Base-by-base conservation (phyloP, 2,329 filamentous ascomycete species). In the Penicillium nordicum region DNA sequence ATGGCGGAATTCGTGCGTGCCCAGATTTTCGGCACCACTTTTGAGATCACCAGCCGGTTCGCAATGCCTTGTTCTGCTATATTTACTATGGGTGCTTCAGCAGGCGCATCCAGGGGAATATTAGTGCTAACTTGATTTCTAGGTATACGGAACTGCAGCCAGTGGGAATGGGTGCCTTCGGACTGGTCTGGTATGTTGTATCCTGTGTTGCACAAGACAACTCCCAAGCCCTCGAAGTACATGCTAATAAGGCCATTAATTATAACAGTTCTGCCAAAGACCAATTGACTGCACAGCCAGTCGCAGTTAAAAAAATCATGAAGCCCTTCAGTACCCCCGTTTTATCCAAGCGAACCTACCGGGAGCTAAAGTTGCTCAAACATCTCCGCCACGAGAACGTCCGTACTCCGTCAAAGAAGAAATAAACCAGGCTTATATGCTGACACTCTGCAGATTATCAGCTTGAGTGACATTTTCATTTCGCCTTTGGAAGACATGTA, bases 281-380 rank as follows among this genome's bases (percentile, higher is more conserved):
- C 76, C 92, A 97, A 80, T 91, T 99, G 77, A 97, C 94, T 58
- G 90, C 85, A 74, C 92, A 97, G 77, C 92, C 92, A 77, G 94
- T 99, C 60, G 94, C 94, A 57, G 92, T 99, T 74, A 99, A 99
- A 85, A 99, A 99, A 85, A 99, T 99, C 73, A 97, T 99, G 93
- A 99, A 97, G 82, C 94, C 94, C 10, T 99, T 99, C 79, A 97
- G 92, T 82, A 99, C 94, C n/a, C 92, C 94, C 1, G 94, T 99
- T 57, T 83, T 99, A 46, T 94, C 94, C 57, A 99, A 99, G 82
- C 86, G 94, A 73, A 99, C 94, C 65, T 99, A 99, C 76, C 88
- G 94, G 72, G 94, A 99, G 77, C 80, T 99, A 73, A 99, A 97
- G 82, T 84, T 99, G 62, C 82, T 99, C 71, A 99, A 97, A 82